These are phyloP conservation scores for Hypomyces rosellus DNA, from an alignment of 2,329 filamentous ascomycete species.

Conservation along the genomic window DNA sequence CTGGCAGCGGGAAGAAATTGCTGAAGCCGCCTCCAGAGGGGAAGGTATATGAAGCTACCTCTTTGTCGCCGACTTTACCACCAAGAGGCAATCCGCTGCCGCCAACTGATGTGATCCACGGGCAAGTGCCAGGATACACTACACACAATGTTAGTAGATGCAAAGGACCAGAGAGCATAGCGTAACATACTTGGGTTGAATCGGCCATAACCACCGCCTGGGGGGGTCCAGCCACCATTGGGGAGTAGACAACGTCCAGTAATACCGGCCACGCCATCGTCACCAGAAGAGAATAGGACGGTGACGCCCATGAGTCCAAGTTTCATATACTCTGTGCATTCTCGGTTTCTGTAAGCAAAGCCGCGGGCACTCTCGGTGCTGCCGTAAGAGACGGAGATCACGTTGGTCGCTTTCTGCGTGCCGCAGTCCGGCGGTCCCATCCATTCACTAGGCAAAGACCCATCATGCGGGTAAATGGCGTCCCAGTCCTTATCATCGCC, in stretches of 20 bases:
- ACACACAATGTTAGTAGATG: background rate
- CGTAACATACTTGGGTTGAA: constrained; percentile 1
- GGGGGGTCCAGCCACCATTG: constrained; percentile 39
- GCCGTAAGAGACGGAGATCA: constrained; percentile 48
- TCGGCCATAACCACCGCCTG: constrained; percentile 16
- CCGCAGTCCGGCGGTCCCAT: constrained; percentile 38
- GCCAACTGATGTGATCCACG: constrained; percentile 2
- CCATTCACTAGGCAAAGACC: constrained; percentile 35
- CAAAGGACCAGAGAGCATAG: background rate
- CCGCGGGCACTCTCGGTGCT: constrained; percentile 45
- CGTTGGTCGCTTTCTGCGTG: constrained; percentile 38
- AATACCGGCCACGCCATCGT: constrained; percentile 13
- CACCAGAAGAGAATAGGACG: constrained; percentile 36
- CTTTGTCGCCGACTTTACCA: constrained; percentile 4
- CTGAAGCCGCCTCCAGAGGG: constrained; percentile 43
- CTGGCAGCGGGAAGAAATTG: constrained; percentile 40
- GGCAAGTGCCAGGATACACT: constrained; percentile 29
- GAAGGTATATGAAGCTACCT: constrained; percentile 26
- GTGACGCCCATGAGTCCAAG: constrained; percentile 46
- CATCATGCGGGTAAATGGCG: constrained; percentile 20
- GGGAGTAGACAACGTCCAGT: constrained; percentile 9
- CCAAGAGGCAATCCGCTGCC: background rate
- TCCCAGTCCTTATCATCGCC: constrained; percentile 32
- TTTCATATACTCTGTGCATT: constrained; percentile 53
- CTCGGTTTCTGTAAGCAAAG: constrained; percentile 39